Evolutionary conservation across 2,329 filamentous ascomycete species (phyloP), one percentile per base, ranked within the genome.

Genomic region (Aphanocladium album): DNA sequence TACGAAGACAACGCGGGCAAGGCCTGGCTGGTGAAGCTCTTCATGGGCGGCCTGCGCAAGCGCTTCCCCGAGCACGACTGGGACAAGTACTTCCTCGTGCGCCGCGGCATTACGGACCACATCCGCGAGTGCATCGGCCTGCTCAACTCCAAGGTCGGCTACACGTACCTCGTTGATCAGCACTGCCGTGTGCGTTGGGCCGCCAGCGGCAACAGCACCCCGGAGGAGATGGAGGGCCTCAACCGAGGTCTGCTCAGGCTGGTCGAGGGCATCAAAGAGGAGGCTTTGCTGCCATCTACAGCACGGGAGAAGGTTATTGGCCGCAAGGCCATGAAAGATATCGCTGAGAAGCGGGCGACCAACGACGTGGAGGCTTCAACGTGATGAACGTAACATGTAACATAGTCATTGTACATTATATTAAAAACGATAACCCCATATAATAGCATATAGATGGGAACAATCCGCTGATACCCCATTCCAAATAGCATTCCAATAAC

Each of bases 121-220:
- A 83, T 88, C 60, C 79, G 82, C 57, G 85, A 88, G 72, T 79
- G 77, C 43, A 84, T 89, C 63, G 87, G 86, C 12, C 67, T 96
- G 71, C 77, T 96, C 71, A 99, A 99, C 75, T 87, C 86, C 66
- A 96, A 93, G 75, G 93, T 97, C 37, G 93, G 93, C 41, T 98
- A 97, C 76, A 89, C 93, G 5, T 99, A 96, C 74, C 80, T 99
- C 52, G 80, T 99, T 62, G 95, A 99, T 72, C 81, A 87, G 64
- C 81, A 93, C 64, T 96, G 92, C 73, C 89, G 87, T 75, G 96
- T 99, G 67, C 84, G 95, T 60, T 99, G 95, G 95, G 95, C 93
- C 0, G 95, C 90, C 4, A 96, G 92, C 69, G 90, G 88, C 14
- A 72, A 80, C 51, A 85, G 87, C 50, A 80, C 86, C 63, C 81